Evolutionary conservation across 1,284 basidiomycete genomes (phyloP).

Genomic region (Heterobasidion annosum): DNA sequence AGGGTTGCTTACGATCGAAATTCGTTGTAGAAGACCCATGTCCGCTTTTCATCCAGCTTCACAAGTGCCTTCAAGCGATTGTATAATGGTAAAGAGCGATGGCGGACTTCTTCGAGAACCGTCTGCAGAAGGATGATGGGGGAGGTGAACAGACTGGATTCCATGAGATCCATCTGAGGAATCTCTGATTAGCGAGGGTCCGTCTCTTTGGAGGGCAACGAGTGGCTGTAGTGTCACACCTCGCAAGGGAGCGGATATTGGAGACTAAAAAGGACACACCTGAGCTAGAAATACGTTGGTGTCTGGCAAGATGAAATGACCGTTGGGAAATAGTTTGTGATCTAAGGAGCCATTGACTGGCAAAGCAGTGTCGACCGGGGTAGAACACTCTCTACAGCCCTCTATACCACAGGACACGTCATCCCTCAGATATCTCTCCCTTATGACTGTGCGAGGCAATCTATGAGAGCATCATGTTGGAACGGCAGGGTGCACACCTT

Average conservation of each 20-base stretch:
- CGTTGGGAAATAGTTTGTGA: slow-evolving; percentile 46
- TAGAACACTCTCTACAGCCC: slow-evolving; percentile 56
- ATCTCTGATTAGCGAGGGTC: neutral
- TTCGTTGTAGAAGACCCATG: slow-evolving; percentile 92
- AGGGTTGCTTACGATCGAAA: slow-evolving; percentile 58
- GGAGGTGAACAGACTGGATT: slow-evolving; percentile 63
- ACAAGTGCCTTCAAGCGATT: slow-evolving; percentile 83
- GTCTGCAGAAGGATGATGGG: slow-evolving; percentile 92
- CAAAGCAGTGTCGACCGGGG: slow-evolving; percentile 21
- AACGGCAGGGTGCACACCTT: slow-evolving; percentile 43
- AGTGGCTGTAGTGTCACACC: too few species aligned
- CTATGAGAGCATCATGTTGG: neutral
- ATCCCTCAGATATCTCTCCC: slow-evolving; percentile 90
- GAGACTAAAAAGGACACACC: slow-evolving; percentile 25
- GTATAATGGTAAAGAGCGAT: slow-evolving; percentile 88
- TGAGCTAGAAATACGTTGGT: slow-evolving; percentile 95
- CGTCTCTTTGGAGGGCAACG: too few species aligned
- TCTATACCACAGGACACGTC: slow-evolving; percentile 89
- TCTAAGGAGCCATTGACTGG: slow-evolving; percentile 34
- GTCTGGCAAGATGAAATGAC: slow-evolving; percentile 88
- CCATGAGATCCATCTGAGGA: slow-evolving; percentile 83
- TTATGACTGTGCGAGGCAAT: slow-evolving; percentile 51
- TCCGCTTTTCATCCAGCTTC: slow-evolving; percentile 70
- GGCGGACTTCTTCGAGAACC: slow-evolving; percentile 92
- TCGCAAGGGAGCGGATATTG: neutral